These are phyloP conservation scores for Scolecobasidium constrictum DNA, from an alignment of 2,329 filamentous ascomycete species.

Conservation along the genomic window DNA sequence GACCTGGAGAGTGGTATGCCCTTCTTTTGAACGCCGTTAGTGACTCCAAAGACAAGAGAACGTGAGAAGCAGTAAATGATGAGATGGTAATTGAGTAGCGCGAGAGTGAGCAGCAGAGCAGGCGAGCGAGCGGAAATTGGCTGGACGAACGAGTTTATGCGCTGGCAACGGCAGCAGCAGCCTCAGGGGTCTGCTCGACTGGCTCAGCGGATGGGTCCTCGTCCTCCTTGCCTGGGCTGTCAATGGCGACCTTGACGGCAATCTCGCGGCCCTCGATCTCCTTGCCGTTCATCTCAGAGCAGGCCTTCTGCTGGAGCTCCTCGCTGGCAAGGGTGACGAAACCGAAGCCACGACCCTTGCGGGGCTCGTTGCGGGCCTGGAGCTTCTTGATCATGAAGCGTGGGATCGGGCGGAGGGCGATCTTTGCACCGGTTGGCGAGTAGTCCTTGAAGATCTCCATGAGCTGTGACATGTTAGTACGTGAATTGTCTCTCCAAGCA, in stretches of 20 bases:
- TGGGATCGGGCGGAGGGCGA: constrained; percentile 93
- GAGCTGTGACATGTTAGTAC: constrained; percentile 49
- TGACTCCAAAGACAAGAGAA: no score
- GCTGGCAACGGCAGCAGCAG: background rate
- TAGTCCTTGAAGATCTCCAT: constrained; percentile 95
- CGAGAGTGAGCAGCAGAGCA: no score
- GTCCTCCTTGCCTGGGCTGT: constrained; percentile 98
- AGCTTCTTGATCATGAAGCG: constrained; percentile 99
- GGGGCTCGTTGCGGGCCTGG: constrained; percentile 90
- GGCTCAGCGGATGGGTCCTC: constrained; percentile 44
- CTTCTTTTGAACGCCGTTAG: no score
- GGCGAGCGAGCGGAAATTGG: background rate
- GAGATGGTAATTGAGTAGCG: no score
- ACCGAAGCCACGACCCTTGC: constrained; percentile 97
- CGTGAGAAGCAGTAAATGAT: no score
- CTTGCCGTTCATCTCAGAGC: constrained; percentile 98
- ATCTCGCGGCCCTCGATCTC: constrained; percentile 98
- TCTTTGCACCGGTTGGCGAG: constrained; percentile 90
- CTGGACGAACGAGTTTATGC: background rate
- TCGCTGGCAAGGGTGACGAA: constrained; percentile 95
- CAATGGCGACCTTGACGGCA: constrained; percentile 98
- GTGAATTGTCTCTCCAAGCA: background rate
- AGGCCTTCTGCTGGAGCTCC: constrained; percentile 95
- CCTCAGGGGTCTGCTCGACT: constrained; percentile 16
- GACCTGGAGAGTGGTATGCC: no score